Base-by-base conservation (phyloP, 2,329 filamentous ascomycete genomes). In the Apiospora koreana region DNA sequence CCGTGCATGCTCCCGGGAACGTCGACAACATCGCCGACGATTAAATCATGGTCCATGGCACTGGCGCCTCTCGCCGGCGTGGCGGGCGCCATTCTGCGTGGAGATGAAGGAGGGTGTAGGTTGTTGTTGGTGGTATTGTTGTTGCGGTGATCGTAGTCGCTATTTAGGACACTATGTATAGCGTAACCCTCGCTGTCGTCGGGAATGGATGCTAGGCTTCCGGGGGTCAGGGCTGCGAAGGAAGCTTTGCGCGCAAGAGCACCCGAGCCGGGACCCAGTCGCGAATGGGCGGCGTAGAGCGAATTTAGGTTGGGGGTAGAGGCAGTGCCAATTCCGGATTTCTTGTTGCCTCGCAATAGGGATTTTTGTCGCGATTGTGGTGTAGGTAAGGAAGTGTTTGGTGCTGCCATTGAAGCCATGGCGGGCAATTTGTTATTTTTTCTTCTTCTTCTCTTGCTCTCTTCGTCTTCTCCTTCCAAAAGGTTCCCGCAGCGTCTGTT, bases 1-100 rank as follows among this genome's bases (percentile, higher is more conserved):
- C 96, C 96, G 74, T 92, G 86, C 94, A 99, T 97, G 80, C 92
- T 94, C 54, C 96, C 96, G 1, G 95, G 95, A 65, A 98, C 95
- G 75, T 98, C 95, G 72, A 98, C 95, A 43, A 86, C 81, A 79
- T 98, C 95, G 74, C 95, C 95, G 50, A 96, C 86, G 73, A 90
- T 87, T 62, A 62, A 12, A 72, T 97, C 81, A 72, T 84, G 79
- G 68, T 87, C 86, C 74, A 79, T 84, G 74, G 84, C 81, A 70
- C 80, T 80, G 71, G 77, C 68, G 78, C 82, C 81, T 71, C 86
- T 83, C 69, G 83, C 84, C 35, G 89, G 88, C 0, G 88, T 90
- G 68, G 84, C 79, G 42, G 86, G 88, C 67, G 84, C 82, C 85
- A 89, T 89, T 69, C 80, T 86, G 78, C 72, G 75, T 70, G 75